Percentiles rank a stretch among this genome's conserved stretches.
phyloP scores from a whole-genome alignment of 2,329 filamentous ascomycete species.

The Neoascochyta sp. region DNA sequence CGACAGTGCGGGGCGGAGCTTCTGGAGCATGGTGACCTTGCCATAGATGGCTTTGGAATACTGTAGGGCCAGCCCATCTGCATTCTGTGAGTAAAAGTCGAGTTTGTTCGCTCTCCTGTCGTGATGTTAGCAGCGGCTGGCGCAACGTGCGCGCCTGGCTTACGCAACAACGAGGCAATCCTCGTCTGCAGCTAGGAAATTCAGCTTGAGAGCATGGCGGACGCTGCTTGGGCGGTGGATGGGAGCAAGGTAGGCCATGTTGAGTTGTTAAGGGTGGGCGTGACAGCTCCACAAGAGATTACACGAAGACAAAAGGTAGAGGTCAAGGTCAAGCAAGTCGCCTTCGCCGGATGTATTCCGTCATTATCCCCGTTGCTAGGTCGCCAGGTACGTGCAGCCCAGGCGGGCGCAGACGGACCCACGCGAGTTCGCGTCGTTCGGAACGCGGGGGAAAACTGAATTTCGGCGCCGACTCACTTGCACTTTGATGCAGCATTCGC shows the following conservation, averaged over 20 bases:
- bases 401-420: constrained; percentile 14
- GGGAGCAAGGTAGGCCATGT: constrained; percentile 91
- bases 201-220: constrained; percentile 78
- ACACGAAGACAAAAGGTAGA: constrained; percentile 1
- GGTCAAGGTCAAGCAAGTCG: constrained; percentile 1
- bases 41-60: constrained; percentile 76
- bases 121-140: constrained; percentile 8
- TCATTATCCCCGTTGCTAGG: constrained; percentile 25
- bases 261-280: constrained; percentile 5
- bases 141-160: constrained; percentile 33
- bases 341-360: constrained; percentile 30
- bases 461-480: constrained; percentile 8
- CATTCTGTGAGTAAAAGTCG: constrained; percentile 71
- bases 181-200: constrained; percentile 68
- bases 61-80: constrained; percentile 58
- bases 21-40: constrained; percentile 79
- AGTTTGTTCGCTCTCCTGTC: constrained; percentile 73
- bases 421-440: constrained; percentile 17
- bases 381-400: no score
- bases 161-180: constrained; percentile 87
- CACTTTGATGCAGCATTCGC: constrained; percentile 6
- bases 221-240: constrained; percentile 91
- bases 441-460: constrained; percentile 17
- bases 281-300: constrained; percentile 11
- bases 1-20: constrained; percentile 70